Percentiles rank a stretch among this genome's conserved stretches.
phyloP scores from a whole-genome alignment of 2,329 filamentous ascomycete genomes.

The Trichophyton mentagrophytes region DNA sequence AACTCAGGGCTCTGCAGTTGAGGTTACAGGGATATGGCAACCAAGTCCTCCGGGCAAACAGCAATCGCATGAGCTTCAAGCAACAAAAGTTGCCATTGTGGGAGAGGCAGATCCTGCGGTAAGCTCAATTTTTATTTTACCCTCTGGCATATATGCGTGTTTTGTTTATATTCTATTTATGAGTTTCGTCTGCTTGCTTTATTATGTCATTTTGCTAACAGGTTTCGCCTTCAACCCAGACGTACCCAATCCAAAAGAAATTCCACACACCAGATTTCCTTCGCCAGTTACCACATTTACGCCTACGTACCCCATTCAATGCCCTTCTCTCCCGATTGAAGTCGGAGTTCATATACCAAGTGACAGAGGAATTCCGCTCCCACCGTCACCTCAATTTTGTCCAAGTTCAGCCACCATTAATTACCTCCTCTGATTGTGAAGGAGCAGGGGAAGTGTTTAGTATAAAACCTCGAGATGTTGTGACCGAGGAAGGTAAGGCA shows the following conservation, averaged over 20 bases:
- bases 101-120: conserved; percentile 71
- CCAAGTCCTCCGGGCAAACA: conserved; percentile 51
- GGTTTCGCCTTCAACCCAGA: conserved; percentile 38
- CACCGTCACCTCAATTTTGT: conserved; percentile 45
- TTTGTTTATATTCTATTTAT: no score
- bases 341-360: conserved; percentile 60
- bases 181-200: no score
- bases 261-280: conserved; percentile 84
- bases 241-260: conserved; percentile 90
- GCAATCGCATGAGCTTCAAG: conserved; percentile 71
- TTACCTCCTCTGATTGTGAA: conserved; percentile 95
- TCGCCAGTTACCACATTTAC: conserved; percentile 75
- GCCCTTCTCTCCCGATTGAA: conserved; percentile 68
- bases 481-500: conserved; percentile 22
- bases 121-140: conserved; percentile 24
- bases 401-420: conserved; percentile 78
- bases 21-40: conserved; percentile 64
- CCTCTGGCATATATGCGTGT: no score
- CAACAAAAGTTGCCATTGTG: conserved; percentile 53
- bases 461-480: conserved; percentile 39
- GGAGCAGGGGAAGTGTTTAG: conserved; percentile 90
- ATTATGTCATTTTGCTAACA: neutral
- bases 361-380: conserved; percentile 61
- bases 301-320: conserved; percentile 68
- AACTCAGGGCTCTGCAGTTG: conserved; percentile 67